phyloP scores from a whole-genome alignment of 1,139 yeast genomes.

The Geotrichum reessii region DNA sequence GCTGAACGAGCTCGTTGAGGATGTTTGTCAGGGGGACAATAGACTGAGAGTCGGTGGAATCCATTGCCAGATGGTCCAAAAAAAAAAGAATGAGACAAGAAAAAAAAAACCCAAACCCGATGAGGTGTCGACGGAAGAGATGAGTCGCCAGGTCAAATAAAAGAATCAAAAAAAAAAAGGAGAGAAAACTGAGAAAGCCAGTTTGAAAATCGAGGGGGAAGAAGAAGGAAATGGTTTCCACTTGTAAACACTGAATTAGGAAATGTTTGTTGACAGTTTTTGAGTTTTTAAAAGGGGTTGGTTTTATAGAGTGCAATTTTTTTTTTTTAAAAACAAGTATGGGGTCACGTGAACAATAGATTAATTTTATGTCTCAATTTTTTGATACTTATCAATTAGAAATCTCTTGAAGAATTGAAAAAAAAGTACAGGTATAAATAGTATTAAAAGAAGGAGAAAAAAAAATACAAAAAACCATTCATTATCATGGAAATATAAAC shows the following conservation, averaged over 20 bases:
- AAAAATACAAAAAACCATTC: too few relatives aligned
- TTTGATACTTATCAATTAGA: too few relatives aligned
- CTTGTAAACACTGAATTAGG: neutral
- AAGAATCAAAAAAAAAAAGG: neutral
- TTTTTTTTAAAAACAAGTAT: too few relatives aligned
- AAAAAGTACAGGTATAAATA: too few relatives aligned
- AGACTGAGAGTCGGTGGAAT: conserved; percentile 1
- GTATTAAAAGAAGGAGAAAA: too few relatives aligned
- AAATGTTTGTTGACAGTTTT: neutral
- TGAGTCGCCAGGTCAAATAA: neutral
- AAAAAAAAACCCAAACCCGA: too few relatives aligned
- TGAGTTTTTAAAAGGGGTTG: neutral
- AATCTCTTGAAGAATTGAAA: too few relatives aligned
- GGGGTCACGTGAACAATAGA: too few relatives aligned
- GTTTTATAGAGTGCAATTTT: neutral
- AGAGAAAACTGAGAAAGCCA: neutral
- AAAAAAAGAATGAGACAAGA: neutral
- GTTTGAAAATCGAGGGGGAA: neutral
- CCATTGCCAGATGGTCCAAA: neutral
- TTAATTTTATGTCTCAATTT: too few relatives aligned
- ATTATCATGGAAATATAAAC: too few relatives aligned
- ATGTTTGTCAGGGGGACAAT: conserved; percentile 14
- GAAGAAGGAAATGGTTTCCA: neutral
- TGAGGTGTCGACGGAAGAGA: neutral
- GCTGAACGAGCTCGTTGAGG: conserved; percentile 15